Evolutionary conservation across 306 rosid species (phyloP), one percentile per base, ranked within the genome.

Genomic region (Cicer cuneatum): DNA sequence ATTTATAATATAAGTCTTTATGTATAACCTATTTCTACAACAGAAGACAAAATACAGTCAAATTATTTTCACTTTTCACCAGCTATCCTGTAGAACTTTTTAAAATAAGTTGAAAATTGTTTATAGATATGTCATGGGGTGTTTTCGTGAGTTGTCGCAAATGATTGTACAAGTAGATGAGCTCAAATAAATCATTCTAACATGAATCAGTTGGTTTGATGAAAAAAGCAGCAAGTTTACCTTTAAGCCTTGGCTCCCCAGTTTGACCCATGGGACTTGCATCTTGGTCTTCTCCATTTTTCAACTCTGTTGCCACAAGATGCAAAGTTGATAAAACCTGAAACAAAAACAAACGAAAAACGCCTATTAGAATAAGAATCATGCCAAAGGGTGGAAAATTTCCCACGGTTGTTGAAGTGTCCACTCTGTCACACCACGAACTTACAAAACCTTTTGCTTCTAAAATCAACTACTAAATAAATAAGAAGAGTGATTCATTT

Each of bases 241-340:
- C 95, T 90, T 87, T 51, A 93, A 75, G 57, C 97, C 98, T 66
- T 89, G 95, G 72, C 59, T 87, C 7, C 95, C 98, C 71, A 89
- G 82, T 74, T 90, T 90, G 59, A 93, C 88, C 79, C 57, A 79
- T 65, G 90, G 89, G 66, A 89, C 86, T 58, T 64, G 78, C 13
- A 83, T 77, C 51, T 75, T 78, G 15, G 56, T 16, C 16, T 68
- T 73, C 47, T 85, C 95, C 87, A 85, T 87, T 81, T 29, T 78
- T 29, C 49, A 60, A 49, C 43, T 7, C 57, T 58, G 35, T 13
- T 60, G 47, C 19, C 3, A 1, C 33, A 8, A 5, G 78, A 78
- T 39, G 66, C 51, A 24, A 15, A 68, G 66, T 59, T 49, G 29
- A 29, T 29, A 29, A 29, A 29, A 29, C 35, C 35, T 29, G 35